Base-by-base conservation (phyloP, 1,139 yeast genomes). In the Blastobotrys proliferans region DNA sequence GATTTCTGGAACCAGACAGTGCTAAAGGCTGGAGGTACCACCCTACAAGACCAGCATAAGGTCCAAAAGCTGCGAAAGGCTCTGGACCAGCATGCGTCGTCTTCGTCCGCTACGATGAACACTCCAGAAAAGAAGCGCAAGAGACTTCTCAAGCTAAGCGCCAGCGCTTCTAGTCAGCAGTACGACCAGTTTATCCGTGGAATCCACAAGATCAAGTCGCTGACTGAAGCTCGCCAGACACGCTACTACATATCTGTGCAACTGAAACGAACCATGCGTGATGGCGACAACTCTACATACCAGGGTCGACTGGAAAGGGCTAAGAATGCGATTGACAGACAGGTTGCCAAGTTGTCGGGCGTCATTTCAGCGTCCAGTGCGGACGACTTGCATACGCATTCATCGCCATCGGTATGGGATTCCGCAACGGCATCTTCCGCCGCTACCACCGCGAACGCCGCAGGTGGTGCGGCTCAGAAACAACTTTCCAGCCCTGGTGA, bases 1-100 rank as follows among this genome's bases (percentile, higher is more conserved):
- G 95, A 87, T 58, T 83, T 79, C 49, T 83, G 83, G 76, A 90
- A 88, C 58, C 73, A 77, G 44, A 58, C 73, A 41, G 72, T 87
- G 16, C 79, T 81, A 5, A 74, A 76, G 42, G 61, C 75, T 3
- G 76, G 85, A 2, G 83, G 87, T 0, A 77, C 75, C 25, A 76
- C 82, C 20, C 68, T 90, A 56, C 80, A 79, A 50, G 94, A 87
- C 54, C 71, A 90, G 49, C 77, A 76, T 31, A 88, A 85, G 55
- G 95, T 88, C 0, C 78, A 81, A 50, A 77, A 79, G 51, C 70
- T 88, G 14, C 68, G 95, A 48, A 78, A 76, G 14, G 86, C 85
- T 0, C 68, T 90, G 37, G 83, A 81, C 49, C 73, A 78, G 50
- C 90, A 84, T 51, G 74, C 86, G 11, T 21, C 2, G 13, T 10